Evolutionary conservation across 2,329 filamentous ascomycete species (phyloP), one percentile per base, ranked within the genome.

Genomic region (Calonectria ilicicola): DNA sequence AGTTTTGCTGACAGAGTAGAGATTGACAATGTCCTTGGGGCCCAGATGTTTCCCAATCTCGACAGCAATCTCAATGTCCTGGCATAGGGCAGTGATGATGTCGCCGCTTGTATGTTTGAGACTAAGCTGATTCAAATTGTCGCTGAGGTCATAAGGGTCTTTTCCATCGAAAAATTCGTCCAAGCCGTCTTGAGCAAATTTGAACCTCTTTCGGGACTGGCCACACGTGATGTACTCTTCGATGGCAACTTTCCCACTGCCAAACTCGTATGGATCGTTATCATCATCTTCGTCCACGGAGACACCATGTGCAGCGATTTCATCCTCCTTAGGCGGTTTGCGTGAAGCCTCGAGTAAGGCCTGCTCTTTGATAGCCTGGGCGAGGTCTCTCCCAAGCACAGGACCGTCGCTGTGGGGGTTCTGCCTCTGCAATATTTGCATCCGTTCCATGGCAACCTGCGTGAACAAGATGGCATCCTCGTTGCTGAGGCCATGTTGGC

Each of bases 1-100:
- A 42, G 88, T 85, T 67, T 86, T 89, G 81, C 90, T 93, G 75
- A 91, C 89, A 75, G 88, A 85, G 85, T 93, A 95, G 40, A 95
- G 86, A 53, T 85, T 88, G 72, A 95, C 81, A 8, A 95, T 85
- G 66, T 92, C 91, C 17, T 84, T 79, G 0, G 90, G 83, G 9
- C 82, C 80, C 23, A 95, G 86, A 70, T 89, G 85, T 75, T 87
- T 86, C 70, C 89, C 87, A 9, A 94, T 78, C 62, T 88, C 84
- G 58, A 92, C 84, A 53, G 88, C 82, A 5, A 94, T 82, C 66
- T 91, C 89, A 5, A 87, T 81, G 74, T 84, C 84, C 58, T 82
- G 82, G 67, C 84, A 85, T 19, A 90, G 71, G 0, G 82, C 83
- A 42, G 82, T 83, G 76, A 90, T 80, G 56, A 89, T 80, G 75